phyloP scores from a whole-genome alignment of 306 rosid genomes.

The Lathyrus oleraceus region DNA sequence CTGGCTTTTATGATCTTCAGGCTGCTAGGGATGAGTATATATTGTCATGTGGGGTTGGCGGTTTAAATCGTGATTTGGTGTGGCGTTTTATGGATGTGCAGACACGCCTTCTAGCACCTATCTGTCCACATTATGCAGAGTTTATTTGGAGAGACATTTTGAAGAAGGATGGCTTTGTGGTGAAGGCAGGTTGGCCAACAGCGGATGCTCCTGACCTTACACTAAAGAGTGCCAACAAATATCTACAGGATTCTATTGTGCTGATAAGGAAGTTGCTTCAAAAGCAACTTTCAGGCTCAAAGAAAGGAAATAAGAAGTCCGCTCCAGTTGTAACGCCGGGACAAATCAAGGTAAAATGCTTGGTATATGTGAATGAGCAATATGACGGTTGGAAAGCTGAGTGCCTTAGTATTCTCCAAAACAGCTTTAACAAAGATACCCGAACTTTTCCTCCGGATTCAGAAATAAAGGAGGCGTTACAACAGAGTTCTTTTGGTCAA shows the following conservation, averaged over 20 bases:
- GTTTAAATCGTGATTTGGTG: constrained; percentile 69
- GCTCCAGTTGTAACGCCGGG: constrained; percentile 46
- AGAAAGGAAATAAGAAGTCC: constrained; percentile 61
- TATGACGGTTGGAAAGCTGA: constrained; percentile 90
- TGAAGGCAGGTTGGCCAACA: constrained; percentile 87
- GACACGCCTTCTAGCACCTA: constrained; percentile 84
- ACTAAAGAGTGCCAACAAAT: constrained; percentile 75
- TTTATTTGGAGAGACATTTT: constrained; percentile 78
- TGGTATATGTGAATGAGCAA: constrained; percentile 78
- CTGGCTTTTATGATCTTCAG: constrained; percentile 90
- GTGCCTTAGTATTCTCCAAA: constrained; percentile 67
- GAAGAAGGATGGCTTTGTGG: constrained; percentile 80
- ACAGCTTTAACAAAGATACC: constrained; percentile 49
- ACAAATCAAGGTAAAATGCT: constrained; percentile 57
- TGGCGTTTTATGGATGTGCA: constrained; percentile 89
- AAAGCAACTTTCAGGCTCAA: constrained; percentile 76
- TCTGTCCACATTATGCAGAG: constrained; percentile 93
- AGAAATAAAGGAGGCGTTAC: constrained; percentile 64
- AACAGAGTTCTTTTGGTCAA: constrained; percentile 60
- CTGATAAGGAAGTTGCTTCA: constrained; percentile 85
- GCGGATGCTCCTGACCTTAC: constrained; percentile 72
- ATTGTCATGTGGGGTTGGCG: constrained; percentile 76
- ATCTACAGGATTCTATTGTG: constrained; percentile 81
- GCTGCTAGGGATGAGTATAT: constrained; percentile 91
- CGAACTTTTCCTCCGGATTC: constrained; percentile 55